These are phyloP conservation scores for Colletotrichum brevisporum DNA, from an alignment of 2,329 filamentous ascomycete species.

Conservation along the genomic window DNA sequence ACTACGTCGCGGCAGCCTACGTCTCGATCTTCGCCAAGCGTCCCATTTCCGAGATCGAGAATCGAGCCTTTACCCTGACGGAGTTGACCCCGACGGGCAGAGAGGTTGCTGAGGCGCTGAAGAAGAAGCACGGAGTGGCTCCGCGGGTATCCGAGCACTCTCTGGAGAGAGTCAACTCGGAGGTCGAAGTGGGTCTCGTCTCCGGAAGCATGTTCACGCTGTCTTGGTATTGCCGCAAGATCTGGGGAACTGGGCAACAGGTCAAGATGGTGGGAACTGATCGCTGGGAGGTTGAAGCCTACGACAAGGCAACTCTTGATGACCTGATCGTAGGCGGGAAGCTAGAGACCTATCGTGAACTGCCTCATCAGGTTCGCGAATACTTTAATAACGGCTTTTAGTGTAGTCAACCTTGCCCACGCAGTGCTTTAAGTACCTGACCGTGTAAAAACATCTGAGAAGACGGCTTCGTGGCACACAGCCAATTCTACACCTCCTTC, in stretches of 20 bases:
- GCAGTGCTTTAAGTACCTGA: no score
- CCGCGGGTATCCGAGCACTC: slow-evolving; percentile 41
- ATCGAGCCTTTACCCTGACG: slow-evolving; percentile 43
- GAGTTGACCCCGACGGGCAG: slow-evolving; percentile 46
- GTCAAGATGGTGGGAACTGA: slow-evolving; percentile 42
- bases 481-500: no score
- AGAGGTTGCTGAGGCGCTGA: slow-evolving; percentile 43
- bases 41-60: slow-evolving; percentile 42
- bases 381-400: not conserved
- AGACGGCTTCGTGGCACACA: no score
- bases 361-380: slow-evolving; percentile 42
- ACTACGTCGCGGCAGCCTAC: slow-evolving; percentile 48
- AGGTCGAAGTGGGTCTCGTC: slow-evolving; percentile 43
- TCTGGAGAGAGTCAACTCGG: slow-evolving; percentile 44
- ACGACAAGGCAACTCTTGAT: slow-evolving; percentile 43
- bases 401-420: no score
- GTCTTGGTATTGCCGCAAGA: slow-evolving; percentile 47
- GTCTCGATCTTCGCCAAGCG: slow-evolving; percentile 47
- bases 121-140: slow-evolving; percentile 42
- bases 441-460: no score
- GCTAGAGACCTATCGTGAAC: slow-evolving; percentile 44
- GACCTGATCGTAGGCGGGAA: slow-evolving; percentile 43
- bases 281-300: slow-evolving; percentile 46
- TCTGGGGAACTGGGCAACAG: slow-evolving; percentile 45
- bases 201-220: slow-evolving; percentile 42